Base-by-base conservation (phyloP, 2,329 filamentous ascomycete species). In the Microcera coccophila region DNA sequence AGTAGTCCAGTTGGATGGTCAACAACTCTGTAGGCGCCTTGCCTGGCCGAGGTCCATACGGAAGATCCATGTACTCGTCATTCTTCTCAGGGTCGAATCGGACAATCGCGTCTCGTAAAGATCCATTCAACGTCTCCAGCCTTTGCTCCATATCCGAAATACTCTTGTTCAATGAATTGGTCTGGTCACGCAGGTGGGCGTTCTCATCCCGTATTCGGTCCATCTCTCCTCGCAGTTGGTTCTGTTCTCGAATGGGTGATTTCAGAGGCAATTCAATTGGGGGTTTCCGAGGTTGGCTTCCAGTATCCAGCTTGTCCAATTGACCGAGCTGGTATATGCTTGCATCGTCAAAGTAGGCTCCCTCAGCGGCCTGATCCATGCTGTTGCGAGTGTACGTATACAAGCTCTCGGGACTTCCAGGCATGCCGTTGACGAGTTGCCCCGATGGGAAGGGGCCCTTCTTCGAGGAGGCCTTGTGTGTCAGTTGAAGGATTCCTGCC, bases 401-500 rank as follows among this genome's bases (percentile, higher is more conserved):
- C 49, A 88, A 78, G 67, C 84, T 90, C 61, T 88, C 85, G 7
- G 85, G 85, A 55, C 84, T 90, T 41, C 84, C 82, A 5, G 85
- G 85, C 48, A 87, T 80, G 16, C 77, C 79, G 42, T 78, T 77
- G 31, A 71, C 61, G 5, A 68, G 59, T 35, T 69, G 66, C 1
- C 63, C 62, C 24, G 63, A 65, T 2, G 69, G 65, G 38, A 72
- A 67, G 7, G 70, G 63, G 3, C 67, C 57, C 41, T 70, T 70
- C 52, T 78, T 79, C 58, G 79, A 85, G n/a, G 85, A 74, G 1
- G 79, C 81, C 55, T 84, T 85, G 66, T 97, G 90, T 8, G 90
- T 94, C 64, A 95, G 78, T 61, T 95, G 90, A 41, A 98, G 71
- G 29, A 98, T 87, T 34, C 88, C 91, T 12, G 93, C 90, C 0